Conservation (phyloP, 2,329 filamentous ascomycete genomes). For the Simplicillium sp. region DNA sequence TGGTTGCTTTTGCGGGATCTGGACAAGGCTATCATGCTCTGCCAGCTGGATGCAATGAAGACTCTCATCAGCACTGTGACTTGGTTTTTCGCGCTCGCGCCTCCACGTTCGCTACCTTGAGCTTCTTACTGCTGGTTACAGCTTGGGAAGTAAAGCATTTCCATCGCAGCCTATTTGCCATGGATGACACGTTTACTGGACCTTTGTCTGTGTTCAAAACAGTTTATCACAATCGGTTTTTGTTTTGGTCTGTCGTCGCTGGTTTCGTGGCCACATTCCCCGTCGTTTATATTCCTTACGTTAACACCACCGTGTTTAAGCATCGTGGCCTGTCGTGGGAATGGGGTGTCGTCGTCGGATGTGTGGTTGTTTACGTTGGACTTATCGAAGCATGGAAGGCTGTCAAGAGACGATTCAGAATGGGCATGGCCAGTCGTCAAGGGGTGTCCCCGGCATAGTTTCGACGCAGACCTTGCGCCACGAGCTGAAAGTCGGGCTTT, state of each 20-base stretch:
- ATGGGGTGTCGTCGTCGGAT: slow-evolving; percentile 58
- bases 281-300: slow-evolving; percentile 56
- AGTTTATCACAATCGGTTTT: slow-evolving; percentile 60
- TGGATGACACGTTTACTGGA: slow-evolving; percentile 44
- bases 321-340: slow-evolving; percentile 62
- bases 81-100: slow-evolving; percentile 55
- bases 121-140: slow-evolving; percentile 57
- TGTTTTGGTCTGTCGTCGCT: slow-evolving; percentile 53
- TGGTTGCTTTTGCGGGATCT: slow-evolving; percentile 42
- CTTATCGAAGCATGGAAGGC: slow-evolving; percentile 64
- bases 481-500: too few species aligned
- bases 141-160: slow-evolving; percentile 70
- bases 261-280: slow-evolving; percentile 53
- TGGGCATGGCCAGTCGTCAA: slow-evolving; percentile 13
- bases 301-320: slow-evolving; percentile 60
- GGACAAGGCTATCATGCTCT: slow-evolving; percentile 38
- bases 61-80: slow-evolving; percentile 38
- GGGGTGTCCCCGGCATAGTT: too few species aligned
- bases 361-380: slow-evolving; percentile 48
- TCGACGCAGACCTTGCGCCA: too few species aligned
- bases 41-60: slow-evolving; percentile 49
- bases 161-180: slow-evolving; percentile 58
- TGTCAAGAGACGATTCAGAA: slow-evolving; percentile 41
- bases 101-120: slow-evolving; percentile 59
- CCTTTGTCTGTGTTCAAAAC: slow-evolving; percentile 44